These are phyloP conservation scores for Claviceps sorghi DNA, from an alignment of 2,329 filamentous ascomycete species.

Conservation along the genomic window DNA sequence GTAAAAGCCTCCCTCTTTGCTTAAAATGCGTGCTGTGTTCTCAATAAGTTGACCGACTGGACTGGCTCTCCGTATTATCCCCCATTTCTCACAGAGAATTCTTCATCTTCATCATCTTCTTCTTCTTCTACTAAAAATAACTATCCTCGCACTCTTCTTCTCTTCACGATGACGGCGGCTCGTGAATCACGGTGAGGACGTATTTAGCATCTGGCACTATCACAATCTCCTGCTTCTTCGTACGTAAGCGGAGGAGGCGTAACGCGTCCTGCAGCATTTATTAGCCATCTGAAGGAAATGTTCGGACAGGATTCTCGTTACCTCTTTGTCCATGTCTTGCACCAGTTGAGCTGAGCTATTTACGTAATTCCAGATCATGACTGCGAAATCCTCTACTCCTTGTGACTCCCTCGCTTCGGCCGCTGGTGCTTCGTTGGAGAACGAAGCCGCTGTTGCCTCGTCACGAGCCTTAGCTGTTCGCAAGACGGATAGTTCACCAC, in stretches of 20 bases:
- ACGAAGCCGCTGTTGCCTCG: slow-evolving; percentile 25
- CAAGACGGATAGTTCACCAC: slow-evolving; percentile 50
- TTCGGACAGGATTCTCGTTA: slow-evolving; percentile 17
- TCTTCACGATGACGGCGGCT: slow-evolving; percentile 53
- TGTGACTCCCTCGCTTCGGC: slow-evolving; percentile 35
- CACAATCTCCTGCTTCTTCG: slow-evolving; percentile 74
- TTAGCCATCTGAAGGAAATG: slow-evolving; percentile 9
- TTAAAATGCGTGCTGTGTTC: not conserved
- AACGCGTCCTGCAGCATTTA: slow-evolving; percentile 48
- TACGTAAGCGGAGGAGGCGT: slow-evolving; percentile 60
- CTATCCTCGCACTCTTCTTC: not conserved
- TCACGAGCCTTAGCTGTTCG: slow-evolving; percentile 23
- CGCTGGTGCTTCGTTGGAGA: slow-evolving; percentile 28
- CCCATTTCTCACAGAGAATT: too few relatives aligned
- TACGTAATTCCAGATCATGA: slow-evolving; percentile 63
- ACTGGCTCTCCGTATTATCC: not conserved
- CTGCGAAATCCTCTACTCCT: slow-evolving; percentile 57
- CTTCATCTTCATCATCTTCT: too few relatives aligned
- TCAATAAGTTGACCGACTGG: not conserved
- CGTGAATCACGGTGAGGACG: slow-evolving; percentile 65
- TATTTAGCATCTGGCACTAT: slow-evolving; percentile 72
- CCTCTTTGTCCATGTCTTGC: slow-evolving; percentile 58
- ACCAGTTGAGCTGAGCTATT: slow-evolving; percentile 54
- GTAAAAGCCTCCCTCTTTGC: not conserved
- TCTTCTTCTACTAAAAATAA: too few relatives aligned